Evolutionary conservation across 2,329 filamentous ascomycete species (phyloP), one percentile per base, ranked within the genome.

Genomic region (Helotiales sp.): DNA sequence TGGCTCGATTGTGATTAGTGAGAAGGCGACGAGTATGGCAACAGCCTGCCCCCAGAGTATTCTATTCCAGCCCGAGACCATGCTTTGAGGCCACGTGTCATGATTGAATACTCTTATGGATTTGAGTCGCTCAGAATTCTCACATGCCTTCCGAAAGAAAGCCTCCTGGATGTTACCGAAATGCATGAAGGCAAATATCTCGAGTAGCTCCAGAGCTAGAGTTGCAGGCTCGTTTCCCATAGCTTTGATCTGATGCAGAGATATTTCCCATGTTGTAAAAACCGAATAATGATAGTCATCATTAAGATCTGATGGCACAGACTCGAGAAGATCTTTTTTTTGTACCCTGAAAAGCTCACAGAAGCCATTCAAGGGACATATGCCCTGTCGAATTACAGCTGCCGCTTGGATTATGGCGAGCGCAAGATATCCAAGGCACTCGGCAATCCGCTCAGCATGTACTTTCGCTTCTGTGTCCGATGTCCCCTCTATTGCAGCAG

Each of bases 321-420:
- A 50, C 24, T 63, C 57, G 8, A 62, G 19, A 2, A 64, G 36
- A 5, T 59, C 50, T 40, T 46, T 57, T 29, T 55, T 63, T 7
- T 58, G 58, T 22, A 59, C 42, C 5, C 24, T 19, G n/a, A 57
- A 59, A 8, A 60, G 2, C 3, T 56, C 54, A 17, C 52, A 52
- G 34, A 61, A 65, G 3, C 53, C 50, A 9, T 50, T 40, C 6
- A 65, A 49, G 29, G 27, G 61, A n/a, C 59, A 58, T 2, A 61
- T 36, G 3, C 54, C n/a, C 47, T 63, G 56, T n/a, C 61, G 52
- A 33, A 65, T 62, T 4, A 59, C 54, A 15, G 61, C 59, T 5
- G 60, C 63, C 2, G 70, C 70, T 29, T 71, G 69, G n/a, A 67
- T 63, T 17, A 72, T 58, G 22, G 69, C 68, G 33, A 72, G 65